Evolutionary conservation across 2,329 filamentous ascomycete species (phyloP).

Genomic region (Fusarium buharicum): DNA sequence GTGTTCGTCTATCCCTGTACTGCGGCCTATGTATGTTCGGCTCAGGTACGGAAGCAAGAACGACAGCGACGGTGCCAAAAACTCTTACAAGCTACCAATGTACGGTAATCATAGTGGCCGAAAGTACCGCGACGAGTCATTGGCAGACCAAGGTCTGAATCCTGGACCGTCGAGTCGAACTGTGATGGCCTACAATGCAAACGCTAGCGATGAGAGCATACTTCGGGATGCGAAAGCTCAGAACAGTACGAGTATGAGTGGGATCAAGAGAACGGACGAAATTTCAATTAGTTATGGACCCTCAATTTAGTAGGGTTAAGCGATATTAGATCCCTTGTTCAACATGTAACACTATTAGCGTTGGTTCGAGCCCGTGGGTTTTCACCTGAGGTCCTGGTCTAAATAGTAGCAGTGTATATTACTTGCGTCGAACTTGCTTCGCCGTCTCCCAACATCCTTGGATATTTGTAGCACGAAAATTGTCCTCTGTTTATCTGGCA

Average conservation of each 20-base stretch:
- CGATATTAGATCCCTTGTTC: not conserved
- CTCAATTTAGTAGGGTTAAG: not conserved
- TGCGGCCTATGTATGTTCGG: constrained; percentile 25
- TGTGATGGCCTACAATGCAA: not conserved
- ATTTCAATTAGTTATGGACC: constrained; percentile 17
- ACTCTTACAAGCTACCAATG: constrained; percentile 19
- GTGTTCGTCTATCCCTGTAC: constrained; percentile 26
- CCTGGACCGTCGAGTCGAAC: not conserved
- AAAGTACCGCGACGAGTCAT: constrained; percentile 10
- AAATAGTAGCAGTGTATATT: too few relatives aligned
- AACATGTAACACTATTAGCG: not conserved
- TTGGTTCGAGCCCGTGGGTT: too few relatives aligned
- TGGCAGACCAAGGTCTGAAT: not conserved
- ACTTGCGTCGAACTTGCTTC: too few relatives aligned
- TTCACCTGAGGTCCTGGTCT: too few relatives aligned
- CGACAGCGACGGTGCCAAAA: constrained; percentile 11
- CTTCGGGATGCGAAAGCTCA: constrained; percentile 16
- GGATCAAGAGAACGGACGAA: constrained; percentile 26
- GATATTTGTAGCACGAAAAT: too few relatives aligned
- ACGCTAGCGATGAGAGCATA: constrained; percentile 32
- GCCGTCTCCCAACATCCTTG: too few relatives aligned
- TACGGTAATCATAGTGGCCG: constrained; percentile 22
- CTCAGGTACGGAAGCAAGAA: constrained; percentile 25
- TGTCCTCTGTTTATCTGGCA: too few relatives aligned
- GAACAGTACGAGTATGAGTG: not conserved